These are phyloP conservation scores for Cadophora sp. DNA, from an alignment of 2,329 filamentous ascomycete genomes.

Conservation along the genomic window DNA sequence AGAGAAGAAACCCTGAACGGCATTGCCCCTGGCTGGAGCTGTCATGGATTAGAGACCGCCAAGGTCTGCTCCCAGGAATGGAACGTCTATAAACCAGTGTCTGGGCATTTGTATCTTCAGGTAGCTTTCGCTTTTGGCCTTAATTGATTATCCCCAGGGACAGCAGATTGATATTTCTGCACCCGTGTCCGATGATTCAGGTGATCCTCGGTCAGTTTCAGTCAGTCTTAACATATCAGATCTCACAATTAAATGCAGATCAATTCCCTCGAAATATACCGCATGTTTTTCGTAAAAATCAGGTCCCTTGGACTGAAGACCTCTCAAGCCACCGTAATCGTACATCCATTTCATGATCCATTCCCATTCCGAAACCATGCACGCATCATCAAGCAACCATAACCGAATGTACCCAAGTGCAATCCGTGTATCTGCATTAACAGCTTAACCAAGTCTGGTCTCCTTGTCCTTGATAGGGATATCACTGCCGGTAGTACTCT, in stretches of 20 bases:
- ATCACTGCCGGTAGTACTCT: conserved; percentile 70
- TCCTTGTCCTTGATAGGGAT: conserved; percentile 75
- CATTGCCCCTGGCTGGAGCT: background rate
- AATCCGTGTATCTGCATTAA: conserved; percentile 12
- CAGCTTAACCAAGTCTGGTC: conserved; percentile 44
- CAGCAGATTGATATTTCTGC: no score
- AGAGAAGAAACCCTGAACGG: background rate
- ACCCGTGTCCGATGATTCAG: no score
- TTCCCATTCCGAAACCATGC: conserved; percentile 3
- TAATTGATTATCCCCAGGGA: background rate
- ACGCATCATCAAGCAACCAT: background rate
- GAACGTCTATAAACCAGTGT: background rate
- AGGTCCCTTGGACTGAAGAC: background rate
- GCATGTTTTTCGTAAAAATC: background rate
- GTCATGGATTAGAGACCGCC: background rate
- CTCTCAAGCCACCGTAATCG: background rate
- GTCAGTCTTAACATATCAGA: background rate
- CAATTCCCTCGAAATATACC: background rate
- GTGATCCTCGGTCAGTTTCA: no score
- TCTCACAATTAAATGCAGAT: no score
- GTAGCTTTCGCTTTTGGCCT: background rate
- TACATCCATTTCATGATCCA: conserved; percentile 5
- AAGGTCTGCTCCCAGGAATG: background rate
- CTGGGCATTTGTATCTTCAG: background rate
- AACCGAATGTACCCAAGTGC: background rate